A percentile compares a stretch with the other conserved stretches of the same genome.
phyloP scores from a whole-genome alignment of 352 stramenopile genomes.

The Blastocystis sp. region DNA sequence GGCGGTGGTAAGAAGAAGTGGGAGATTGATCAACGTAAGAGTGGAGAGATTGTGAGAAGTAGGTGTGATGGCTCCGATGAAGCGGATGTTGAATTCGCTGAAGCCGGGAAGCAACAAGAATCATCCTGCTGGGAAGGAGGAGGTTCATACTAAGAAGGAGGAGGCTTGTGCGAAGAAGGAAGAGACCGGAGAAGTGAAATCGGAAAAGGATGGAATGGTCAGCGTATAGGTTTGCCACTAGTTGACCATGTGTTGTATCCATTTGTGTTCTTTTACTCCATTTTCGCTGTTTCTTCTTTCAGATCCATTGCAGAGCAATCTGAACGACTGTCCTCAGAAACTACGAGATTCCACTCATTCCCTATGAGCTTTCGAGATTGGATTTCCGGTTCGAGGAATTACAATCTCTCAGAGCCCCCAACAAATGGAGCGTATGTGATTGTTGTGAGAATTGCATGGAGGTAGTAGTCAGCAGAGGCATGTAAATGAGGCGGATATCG shows the following conservation, averaged over 20 bases:
- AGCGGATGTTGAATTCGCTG: constrained; percentile 46
- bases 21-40: constrained; percentile 35
- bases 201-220: background rate
- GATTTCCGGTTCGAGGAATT: background rate
- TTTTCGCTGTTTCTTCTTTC: background rate
- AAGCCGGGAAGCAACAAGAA: constrained; percentile 11
- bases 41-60: background rate
- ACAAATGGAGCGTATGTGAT: too few species aligned
- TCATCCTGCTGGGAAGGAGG: background rate
- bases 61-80: constrained; percentile 48
- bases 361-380: constrained; percentile 17
- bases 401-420: too few species aligned
- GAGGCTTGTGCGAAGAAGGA: background rate
- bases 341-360: background rate
- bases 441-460: too few species aligned
- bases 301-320: background rate
- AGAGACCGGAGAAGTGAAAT: background rate
- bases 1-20: constrained; percentile 20
- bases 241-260: background rate
- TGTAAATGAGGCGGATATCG: too few species aligned
- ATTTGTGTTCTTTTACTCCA: background rate
- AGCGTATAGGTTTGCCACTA: background rate
- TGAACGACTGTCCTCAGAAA: too few species aligned
- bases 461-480: too few species aligned
- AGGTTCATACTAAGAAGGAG: background rate